These are phyloP conservation scores for Pseudonitzschia multistriata DNA, from an alignment of 108 stramenopile genomes.

Conservation along the genomic window DNA sequence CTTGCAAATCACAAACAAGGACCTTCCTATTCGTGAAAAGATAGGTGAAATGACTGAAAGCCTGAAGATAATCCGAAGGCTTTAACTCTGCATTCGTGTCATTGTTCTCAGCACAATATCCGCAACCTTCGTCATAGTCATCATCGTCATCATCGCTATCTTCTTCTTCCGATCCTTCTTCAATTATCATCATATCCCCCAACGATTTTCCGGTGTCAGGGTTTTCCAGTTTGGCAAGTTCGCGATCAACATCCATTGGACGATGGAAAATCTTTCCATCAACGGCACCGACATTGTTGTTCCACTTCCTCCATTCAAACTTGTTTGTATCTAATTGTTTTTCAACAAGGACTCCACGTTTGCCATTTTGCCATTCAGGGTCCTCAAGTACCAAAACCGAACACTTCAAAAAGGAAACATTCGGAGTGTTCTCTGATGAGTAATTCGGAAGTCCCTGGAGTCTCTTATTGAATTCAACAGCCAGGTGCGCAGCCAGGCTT, in stretches of 20 bases:
- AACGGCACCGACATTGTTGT: slow-evolving; percentile 48
- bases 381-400: slow-evolving; percentile 52
- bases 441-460: slow-evolving; percentile 39
- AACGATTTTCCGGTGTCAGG: neutral
- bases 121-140: neutral
- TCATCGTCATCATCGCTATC: neutral
- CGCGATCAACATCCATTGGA: slow-evolving; percentile 22
- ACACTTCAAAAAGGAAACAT: slow-evolving; percentile 42
- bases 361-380: slow-evolving; percentile 24
- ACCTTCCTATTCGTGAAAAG: slow-evolving; percentile 39
- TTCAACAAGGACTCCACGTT: slow-evolving; percentile 54
- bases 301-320: slow-evolving; percentile 58
- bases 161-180: slow-evolving; percentile 43
- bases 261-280: slow-evolving; percentile 19
- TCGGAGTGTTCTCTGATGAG: slow-evolving; percentile 30
- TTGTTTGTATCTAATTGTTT: slow-evolving; percentile 50
- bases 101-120: neutral
- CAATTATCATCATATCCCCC: neutral
- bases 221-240: slow-evolving; percentile 15
- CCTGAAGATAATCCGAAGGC: slow-evolving; percentile 55
- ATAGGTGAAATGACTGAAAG: slow-evolving; percentile 59
- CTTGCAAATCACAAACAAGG: slow-evolving; percentile 62
- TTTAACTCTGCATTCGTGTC: slow-evolving; percentile 5
- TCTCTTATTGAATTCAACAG: slow-evolving; percentile 40
- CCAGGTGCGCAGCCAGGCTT: slow-evolving; percentile 47